Evolutionary conservation across 2,329 filamentous ascomycete genomes (phyloP).

Genomic region (Pleomassaria siparia): DNA sequence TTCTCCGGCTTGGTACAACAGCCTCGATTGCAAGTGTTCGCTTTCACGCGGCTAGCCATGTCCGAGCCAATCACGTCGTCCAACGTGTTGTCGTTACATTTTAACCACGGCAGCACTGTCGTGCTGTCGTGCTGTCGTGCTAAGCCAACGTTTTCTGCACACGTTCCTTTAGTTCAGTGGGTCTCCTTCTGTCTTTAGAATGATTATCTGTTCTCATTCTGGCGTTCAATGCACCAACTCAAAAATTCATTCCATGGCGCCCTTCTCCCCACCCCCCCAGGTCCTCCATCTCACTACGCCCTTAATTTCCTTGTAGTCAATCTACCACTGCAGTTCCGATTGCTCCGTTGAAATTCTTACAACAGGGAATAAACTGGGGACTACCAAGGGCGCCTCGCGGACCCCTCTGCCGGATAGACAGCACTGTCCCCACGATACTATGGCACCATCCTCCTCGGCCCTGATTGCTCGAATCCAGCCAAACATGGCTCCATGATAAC

Average conservation of each 20-base stretch:
- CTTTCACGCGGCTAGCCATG: background rate
- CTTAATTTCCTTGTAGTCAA: background rate
- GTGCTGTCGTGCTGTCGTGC: conserved; percentile 15
- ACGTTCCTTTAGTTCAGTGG: conserved; percentile 5
- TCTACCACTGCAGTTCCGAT: background rate
- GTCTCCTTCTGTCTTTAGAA: background rate
- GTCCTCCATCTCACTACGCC: background rate
- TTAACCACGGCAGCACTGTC: conserved; percentile 25
- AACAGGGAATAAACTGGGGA: background rate
- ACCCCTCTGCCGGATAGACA: background rate
- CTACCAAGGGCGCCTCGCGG: background rate
- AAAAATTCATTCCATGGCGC: background rate
- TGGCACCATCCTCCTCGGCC: conserved; percentile 15
- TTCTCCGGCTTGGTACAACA: conserved; percentile 1
- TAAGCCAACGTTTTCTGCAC: conserved; percentile 9
- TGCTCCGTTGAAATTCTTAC: background rate
- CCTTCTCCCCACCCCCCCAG: conserved; percentile 2
- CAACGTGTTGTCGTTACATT: conserved; percentile 31
- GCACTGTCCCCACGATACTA: conserved; percentile 9
- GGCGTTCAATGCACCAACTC: background rate
- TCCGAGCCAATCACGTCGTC: conserved; percentile 25
- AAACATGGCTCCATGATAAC: conserved; percentile 23
- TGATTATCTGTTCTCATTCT: background rate
- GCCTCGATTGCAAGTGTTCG: conserved; percentile 12
- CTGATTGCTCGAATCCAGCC: conserved; percentile 24